phyloP scores from a whole-genome alignment of 352 stramenopile genomes.

The Phytophthora sansomeana region DNA sequence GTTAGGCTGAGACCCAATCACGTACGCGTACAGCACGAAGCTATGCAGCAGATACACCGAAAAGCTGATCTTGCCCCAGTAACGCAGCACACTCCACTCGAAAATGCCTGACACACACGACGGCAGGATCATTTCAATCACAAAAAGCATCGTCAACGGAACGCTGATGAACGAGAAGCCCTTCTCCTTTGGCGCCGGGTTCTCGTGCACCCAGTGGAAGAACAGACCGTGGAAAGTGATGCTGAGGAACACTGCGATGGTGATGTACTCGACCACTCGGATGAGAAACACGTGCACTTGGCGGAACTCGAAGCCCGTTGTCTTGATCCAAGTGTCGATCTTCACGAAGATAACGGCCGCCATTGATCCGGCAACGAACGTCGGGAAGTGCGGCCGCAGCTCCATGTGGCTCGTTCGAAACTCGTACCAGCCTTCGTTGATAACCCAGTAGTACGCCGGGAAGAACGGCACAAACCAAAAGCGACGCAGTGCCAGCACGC shows the following conservation, averaged over 20 bases:
- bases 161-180: constrained; percentile 42
- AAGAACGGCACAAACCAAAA: constrained; percentile 44
- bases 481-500: constrained; percentile 23
- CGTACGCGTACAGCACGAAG: constrained; percentile 44
- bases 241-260: constrained; percentile 40
- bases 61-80: constrained; percentile 57
- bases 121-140: constrained; percentile 48
- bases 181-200: constrained; percentile 28
- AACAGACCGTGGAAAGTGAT: constrained; percentile 38
- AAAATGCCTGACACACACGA: constrained; percentile 40
- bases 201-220: constrained; percentile 42
- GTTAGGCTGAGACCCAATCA: constrained; percentile 23
- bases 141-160: constrained; percentile 38
- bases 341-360: constrained; percentile 44
- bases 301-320: constrained; percentile 28
- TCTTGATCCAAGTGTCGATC: constrained; percentile 29
- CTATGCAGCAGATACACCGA: constrained; percentile 55
- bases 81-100: constrained; percentile 47
- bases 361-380: constrained; percentile 48
- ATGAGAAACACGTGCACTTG: constrained; percentile 25
- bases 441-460: constrained; percentile 32
- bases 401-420: constrained; percentile 37
- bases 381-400: constrained; percentile 37
- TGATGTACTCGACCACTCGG: constrained; percentile 34
- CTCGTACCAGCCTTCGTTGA: constrained; percentile 30